Evolutionary conservation across 495 filamentous ascomycete genomes (phyloP), one percentile per base, ranked within the genome.

Genomic region (Penicillium cinerascens): DNA sequence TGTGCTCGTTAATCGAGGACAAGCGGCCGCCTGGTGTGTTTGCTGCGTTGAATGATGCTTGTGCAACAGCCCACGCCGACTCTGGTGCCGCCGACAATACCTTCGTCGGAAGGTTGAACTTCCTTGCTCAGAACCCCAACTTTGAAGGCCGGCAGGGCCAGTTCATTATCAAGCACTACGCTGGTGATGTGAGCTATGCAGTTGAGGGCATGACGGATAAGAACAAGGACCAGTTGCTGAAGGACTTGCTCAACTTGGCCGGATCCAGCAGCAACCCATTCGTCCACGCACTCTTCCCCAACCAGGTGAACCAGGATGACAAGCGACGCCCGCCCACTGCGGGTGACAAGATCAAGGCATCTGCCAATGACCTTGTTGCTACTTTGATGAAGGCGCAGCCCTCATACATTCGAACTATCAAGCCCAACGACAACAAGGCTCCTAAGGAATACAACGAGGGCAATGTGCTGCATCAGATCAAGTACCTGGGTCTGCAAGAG

Each of bases 101-200:
- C 1, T 97, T 99, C 64, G 91, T 95, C 61, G 89, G 92, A 59
- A 82, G 88, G 61, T 79, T 97, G 50, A 96, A 93, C 67, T 85
- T 87, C 55, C 85, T 99, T 67, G 84, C 84, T 1, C 82, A 83
- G 39, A 93, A 99, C 64, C 83, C 88, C 13, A 91, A 97, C 64
- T 90, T 99, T 52, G 90, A 93, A 49, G 87, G 85, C 44, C 84
- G 95, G 7, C 92, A 97, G 69, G 92, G 92, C 35, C 91, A 91
- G 59, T 99, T 99, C 71, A 90, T 99, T 55, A 86, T 99, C 71
- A 99, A 97, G 75, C 95, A 99, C 68, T 99, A 99, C 61, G 95
- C 95, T 47, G 95, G 95, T 71, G 95, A 99, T 73, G 95, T 99
- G 54, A 88, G 83, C 61, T 99, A 99, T 70, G 87, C 88, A 15